A percentile compares a stretch with the other conserved stretches of the same genome.
Evolutionary conservation across 139 green algal genomes (phyloP).

Genomic region (Chlamydomonas urium): DNA sequence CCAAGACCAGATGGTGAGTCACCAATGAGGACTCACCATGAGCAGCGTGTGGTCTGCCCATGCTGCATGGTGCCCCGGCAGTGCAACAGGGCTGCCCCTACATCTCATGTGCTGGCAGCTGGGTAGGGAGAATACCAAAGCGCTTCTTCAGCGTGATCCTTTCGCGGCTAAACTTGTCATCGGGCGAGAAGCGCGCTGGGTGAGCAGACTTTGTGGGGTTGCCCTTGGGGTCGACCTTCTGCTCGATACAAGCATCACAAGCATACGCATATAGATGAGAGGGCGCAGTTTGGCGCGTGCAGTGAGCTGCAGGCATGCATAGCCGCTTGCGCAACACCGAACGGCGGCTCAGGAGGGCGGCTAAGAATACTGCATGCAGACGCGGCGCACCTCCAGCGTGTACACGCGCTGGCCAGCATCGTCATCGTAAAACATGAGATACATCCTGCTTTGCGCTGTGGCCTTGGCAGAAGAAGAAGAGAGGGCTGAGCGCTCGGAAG

Average conservation of each 20-base stretch:
- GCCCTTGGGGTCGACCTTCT: constrained; percentile 80
- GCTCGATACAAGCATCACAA: constrained; percentile 16
- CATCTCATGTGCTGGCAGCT: constrained; percentile 55
- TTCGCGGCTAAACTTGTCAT: constrained; percentile 97
- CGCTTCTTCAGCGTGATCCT: constrained; percentile 88
- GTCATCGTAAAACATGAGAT: constrained; percentile 94
- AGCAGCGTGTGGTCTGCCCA: no score
- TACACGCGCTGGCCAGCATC: constrained; percentile 87
- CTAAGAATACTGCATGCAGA: no score
- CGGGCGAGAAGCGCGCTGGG: constrained; percentile 92
- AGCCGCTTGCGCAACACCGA: not conserved
- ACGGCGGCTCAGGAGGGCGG: no score
- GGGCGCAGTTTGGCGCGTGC: not conserved
- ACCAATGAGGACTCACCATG: not conserved
- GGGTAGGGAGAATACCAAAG: constrained; percentile 91
- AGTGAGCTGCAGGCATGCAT: not conserved
- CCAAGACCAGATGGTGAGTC: no score
- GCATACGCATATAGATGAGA: not conserved
- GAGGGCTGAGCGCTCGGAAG: not conserved
- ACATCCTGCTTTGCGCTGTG: constrained; percentile 65
- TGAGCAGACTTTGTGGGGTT: constrained; percentile 80
- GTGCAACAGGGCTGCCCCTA: constrained; percentile 7
- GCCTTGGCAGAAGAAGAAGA: not conserved
- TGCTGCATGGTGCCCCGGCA: not conserved
- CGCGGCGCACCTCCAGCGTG: constrained; percentile 86